These are phyloP conservation scores for Mytilinidion resinicola DNA, from an alignment of 495 filamentous ascomycete species.

Conservation along the genomic window DNA sequence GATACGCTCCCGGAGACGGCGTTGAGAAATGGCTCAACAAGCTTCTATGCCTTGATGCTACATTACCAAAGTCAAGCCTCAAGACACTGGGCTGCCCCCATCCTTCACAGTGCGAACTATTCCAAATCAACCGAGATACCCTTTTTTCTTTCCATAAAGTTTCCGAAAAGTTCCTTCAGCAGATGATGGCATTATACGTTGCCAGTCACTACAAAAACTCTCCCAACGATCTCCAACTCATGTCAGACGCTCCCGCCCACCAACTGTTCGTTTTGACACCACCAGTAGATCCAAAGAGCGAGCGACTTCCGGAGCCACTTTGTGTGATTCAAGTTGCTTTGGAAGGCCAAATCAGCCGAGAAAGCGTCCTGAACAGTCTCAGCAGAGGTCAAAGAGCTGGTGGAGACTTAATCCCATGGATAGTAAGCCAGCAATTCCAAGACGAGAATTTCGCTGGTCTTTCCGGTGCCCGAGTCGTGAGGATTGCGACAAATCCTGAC, in stretches of 20 bases:
- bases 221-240: slow-evolving; percentile 93
- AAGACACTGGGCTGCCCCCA: slow-evolving; percentile 79
- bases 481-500: slow-evolving; percentile 95
- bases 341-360: slow-evolving; percentile 88
- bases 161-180: slow-evolving; percentile 92
- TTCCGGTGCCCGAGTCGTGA: slow-evolving; percentile 85
- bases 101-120: slow-evolving; percentile 80
- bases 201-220: slow-evolving; percentile 98
- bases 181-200: slow-evolving; percentile 98
- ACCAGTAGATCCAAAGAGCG: slow-evolving; percentile 69
- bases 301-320: slow-evolving; percentile 82
- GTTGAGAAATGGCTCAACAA: slow-evolving; percentile 97
- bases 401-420: slow-evolving; percentile 96
- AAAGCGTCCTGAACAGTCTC: slow-evolving; percentile 83
- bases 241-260: slow-evolving; percentile 96
- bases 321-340: slow-evolving; percentile 93
- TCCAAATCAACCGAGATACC: slow-evolving; percentile 93
- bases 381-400: slow-evolving; percentile 84
- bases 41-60: slow-evolving; percentile 88
- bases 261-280: slow-evolving; percentile 93
- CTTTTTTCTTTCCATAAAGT: slow-evolving; percentile 97
- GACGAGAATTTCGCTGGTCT: slow-evolving; percentile 93
- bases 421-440: slow-evolving; percentile 97
- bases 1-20: slow-evolving; percentile 82
- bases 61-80: slow-evolving; percentile 67